A percentile compares a stretch with the other conserved stretches of the same genome.
phyloP scores from a whole-genome alignment of 1,139 yeast species.

The Nakaseomyces glabratus region DNA sequence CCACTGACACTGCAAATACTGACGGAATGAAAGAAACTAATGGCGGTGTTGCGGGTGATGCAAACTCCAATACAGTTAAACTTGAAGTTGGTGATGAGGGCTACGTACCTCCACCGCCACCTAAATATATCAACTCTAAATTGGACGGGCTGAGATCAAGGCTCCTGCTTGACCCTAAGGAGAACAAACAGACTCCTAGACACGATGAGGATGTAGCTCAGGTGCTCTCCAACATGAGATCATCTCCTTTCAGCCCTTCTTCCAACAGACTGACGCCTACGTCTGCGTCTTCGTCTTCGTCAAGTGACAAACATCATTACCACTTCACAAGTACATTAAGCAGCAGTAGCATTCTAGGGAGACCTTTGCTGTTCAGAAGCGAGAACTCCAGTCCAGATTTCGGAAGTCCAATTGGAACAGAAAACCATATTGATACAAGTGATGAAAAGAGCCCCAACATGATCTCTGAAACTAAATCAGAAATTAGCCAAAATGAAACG shows the following conservation, averaged over 20 bases:
- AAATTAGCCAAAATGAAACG: too few species aligned
- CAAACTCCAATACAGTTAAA: conserved; percentile 1
- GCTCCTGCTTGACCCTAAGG: conserved; percentile 20
- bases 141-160: conserved; percentile 27
- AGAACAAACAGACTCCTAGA: conserved; percentile 3
- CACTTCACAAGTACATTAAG: conserved; percentile 5
- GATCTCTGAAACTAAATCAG: too few species aligned
- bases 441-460: too few species aligned
- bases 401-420: too few species aligned
- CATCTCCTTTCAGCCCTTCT: conserved; percentile 25
- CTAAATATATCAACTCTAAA: conserved; percentile 28
- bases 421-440: too few species aligned
- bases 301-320: conserved; percentile 5
- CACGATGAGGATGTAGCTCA: conserved; percentile 27
- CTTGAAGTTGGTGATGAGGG: conserved; percentile 9
- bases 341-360: conserved; percentile 6
- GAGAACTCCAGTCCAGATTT: conserved; percentile 3
- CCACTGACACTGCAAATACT: too few species aligned
- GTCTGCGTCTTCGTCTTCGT: conserved; percentile 2
- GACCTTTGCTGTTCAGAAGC: conserved; percentile 1
- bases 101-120: conserved; percentile 21
- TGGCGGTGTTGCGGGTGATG: background rate
- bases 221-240: conserved; percentile 29
- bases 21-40: too few species aligned
- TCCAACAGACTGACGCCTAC: conserved; percentile 3